phyloP scores from a whole-genome alignment of 768 basidiomycete genomes.

The Collybiopsis luxurians region DNA sequence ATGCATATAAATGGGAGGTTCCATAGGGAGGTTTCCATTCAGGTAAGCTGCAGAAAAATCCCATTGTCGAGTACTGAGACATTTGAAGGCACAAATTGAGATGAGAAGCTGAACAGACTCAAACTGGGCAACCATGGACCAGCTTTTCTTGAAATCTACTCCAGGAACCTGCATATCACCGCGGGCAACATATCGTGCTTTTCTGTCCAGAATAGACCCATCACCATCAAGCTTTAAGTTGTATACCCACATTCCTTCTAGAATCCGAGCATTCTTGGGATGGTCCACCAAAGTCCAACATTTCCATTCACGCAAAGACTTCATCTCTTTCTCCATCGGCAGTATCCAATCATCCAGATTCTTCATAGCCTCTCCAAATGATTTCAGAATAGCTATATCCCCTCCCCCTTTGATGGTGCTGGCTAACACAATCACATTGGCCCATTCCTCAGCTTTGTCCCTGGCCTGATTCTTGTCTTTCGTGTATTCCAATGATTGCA shows the following conservation, averaged over 20 bases:
- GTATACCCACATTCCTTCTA: constrained; percentile 22
- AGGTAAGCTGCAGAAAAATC: constrained; percentile 17
- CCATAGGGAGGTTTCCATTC: constrained; percentile 12
- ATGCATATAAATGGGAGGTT: constrained; percentile 14
- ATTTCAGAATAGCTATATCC: background rate
- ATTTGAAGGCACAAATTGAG: constrained; percentile 4
- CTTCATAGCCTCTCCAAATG: background rate
- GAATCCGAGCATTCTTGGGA: background rate
- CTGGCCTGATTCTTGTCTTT: background rate
- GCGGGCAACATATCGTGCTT: constrained; percentile 20
- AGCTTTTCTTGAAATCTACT: constrained; percentile 18
- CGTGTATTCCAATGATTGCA: background rate
- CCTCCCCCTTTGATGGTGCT: background rate
- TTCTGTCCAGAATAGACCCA: constrained; percentile 21
- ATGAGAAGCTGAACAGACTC: constrained; percentile 11
- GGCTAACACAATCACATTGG: background rate
- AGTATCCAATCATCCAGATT: background rate
- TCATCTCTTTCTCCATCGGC: background rate
- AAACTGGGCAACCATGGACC: constrained; percentile 8
- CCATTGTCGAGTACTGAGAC: constrained; percentile 8
- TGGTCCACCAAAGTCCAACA: background rate
- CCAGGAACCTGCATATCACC: constrained; percentile 29
- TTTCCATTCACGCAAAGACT: background rate
- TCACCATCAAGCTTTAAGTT: constrained; percentile 22
- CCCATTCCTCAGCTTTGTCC: background rate